A percentile compares a stretch with the other conserved stretches of the same genome.
These are phyloP conservation scores for Fusarium phyllophilum DNA, from an alignment of 2,329 filamentous ascomycete genomes.

Conservation along the genomic window DNA sequence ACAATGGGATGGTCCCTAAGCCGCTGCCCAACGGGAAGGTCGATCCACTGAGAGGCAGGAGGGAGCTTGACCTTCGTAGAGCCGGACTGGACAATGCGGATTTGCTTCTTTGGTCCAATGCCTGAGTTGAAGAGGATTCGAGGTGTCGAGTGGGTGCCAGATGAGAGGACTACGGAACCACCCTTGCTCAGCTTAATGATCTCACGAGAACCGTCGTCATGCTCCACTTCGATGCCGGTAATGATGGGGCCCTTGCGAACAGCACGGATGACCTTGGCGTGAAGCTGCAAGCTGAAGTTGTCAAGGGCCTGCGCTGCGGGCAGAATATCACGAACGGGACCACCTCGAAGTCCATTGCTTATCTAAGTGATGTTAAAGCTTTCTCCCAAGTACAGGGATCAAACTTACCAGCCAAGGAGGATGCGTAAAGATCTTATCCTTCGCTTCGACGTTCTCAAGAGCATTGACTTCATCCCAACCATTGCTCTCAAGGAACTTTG, in stretches of 20 bases:
- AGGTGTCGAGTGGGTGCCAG: constrained; percentile 73
- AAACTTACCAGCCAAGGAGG: constrained; percentile 65
- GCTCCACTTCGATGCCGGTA: constrained; percentile 73
- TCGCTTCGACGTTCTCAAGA: constrained; percentile 67
- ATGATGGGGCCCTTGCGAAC: constrained; percentile 69
- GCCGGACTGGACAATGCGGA: constrained; percentile 55
- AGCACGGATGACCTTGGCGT: constrained; percentile 72
- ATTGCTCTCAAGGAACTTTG: constrained; percentile 64
- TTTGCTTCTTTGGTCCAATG: constrained; percentile 72
- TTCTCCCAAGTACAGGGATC: neutral
- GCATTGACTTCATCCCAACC: constrained; percentile 72
- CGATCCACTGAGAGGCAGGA: constrained; percentile 62
- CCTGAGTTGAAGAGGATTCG: constrained; percentile 70
- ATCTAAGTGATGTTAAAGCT: constrained; percentile 56
- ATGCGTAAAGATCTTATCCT: constrained; percentile 72
- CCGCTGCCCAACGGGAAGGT: constrained; percentile 67
- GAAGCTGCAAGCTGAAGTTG: constrained; percentile 73
- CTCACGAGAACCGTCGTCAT: constrained; percentile 60
- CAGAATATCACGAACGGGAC: constrained; percentile 76
- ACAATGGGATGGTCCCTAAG: constrained; percentile 62
- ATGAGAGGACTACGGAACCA: constrained; percentile 73
- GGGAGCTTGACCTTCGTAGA: constrained; percentile 64
- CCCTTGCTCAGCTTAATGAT: constrained; percentile 69
- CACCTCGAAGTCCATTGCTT: constrained; percentile 71
- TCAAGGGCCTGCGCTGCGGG: constrained; percentile 65